Conservation (phyloP, 139 green algal genomes). For the Tetraselmis striata region DNA sequence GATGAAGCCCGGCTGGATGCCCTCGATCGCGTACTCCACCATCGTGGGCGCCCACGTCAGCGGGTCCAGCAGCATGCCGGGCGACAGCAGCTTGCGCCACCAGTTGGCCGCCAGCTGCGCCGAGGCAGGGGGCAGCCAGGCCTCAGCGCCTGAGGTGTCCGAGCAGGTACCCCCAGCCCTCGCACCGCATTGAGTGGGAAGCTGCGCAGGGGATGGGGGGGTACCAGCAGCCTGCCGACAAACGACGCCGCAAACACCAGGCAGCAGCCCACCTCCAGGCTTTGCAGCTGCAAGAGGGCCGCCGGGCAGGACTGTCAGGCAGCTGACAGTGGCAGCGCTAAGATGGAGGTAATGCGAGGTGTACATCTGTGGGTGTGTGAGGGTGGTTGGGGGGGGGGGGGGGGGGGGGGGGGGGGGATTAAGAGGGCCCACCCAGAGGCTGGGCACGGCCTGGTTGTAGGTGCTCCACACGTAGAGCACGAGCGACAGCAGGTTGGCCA, state of each 20-base stretch:
- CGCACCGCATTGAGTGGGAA: too few species aligned
- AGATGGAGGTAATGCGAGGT: too few species aligned
- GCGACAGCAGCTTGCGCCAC: not conserved
- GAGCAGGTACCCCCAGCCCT: too few species aligned
- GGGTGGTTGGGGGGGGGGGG: too few species aligned
- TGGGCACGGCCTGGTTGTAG: conserved; percentile 42
- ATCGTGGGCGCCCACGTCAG: not conserved
- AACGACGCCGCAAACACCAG: not conserved
- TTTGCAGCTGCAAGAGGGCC: not conserved
- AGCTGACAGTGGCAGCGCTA: too few species aligned
- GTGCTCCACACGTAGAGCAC: conserved; percentile 70
- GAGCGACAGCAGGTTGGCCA: conserved; percentile 59
- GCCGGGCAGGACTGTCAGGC: too few species aligned
- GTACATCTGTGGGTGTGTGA: too few species aligned
- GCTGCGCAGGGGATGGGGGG: too few species aligned
- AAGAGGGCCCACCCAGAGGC: not conserved
- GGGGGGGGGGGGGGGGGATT: too few species aligned
- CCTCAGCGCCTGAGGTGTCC: too few species aligned
- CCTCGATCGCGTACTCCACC: not conserved
- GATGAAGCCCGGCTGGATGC: not conserved
- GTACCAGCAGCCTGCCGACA: too few species aligned
- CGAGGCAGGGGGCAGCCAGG: too few species aligned
- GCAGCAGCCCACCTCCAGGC: not conserved
- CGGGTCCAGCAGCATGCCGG: not conserved
- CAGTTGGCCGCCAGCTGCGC: not conserved